Evolutionary conservation across 1,139 yeast species (phyloP).

Genomic region (Hanseniaspora gamundiae): DNA sequence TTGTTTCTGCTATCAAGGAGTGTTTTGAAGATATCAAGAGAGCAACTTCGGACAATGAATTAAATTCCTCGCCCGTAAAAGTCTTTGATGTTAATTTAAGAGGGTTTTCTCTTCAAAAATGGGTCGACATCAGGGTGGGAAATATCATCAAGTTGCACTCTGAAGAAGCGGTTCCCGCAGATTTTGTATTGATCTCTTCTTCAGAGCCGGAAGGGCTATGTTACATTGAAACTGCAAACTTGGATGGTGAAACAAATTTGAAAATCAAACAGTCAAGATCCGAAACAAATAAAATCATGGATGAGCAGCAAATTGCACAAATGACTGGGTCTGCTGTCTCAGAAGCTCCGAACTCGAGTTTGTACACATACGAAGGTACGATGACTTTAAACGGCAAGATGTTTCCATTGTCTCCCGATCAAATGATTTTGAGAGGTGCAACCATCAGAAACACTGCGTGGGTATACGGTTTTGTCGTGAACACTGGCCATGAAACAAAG

Average conservation of each 20-base stretch:
- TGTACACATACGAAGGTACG: slow-evolving; percentile 92
- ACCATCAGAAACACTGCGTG: slow-evolving; percentile 88
- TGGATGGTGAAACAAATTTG: slow-evolving; percentile 95
- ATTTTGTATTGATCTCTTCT: slow-evolving; percentile 67
- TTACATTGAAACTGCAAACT: slow-evolving; percentile 91
- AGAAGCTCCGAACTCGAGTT: slow-evolving; percentile 88
- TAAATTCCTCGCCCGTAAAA: slow-evolving; percentile 65
- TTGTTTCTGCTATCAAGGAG: slow-evolving; percentile 89
- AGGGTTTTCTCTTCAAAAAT: slow-evolving; percentile 50
- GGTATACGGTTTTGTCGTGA: slow-evolving; percentile 87
- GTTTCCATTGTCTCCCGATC: slow-evolving; percentile 79
- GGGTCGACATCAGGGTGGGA: slow-evolving; percentile 88
- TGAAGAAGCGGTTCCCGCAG: slow-evolving; percentile 94
- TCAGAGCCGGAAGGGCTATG: slow-evolving; percentile 98
- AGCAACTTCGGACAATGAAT: slow-evolving; percentile 75
- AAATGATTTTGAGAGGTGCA: slow-evolving; percentile 86
- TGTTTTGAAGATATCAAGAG: slow-evolving; percentile 84
- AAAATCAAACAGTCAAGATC: slow-evolving; percentile 81
- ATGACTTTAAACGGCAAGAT: slow-evolving; percentile 46
- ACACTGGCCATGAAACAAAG: slow-evolving; percentile 97
- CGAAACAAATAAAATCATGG: slow-evolving; percentile 66
- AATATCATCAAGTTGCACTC: slow-evolving; percentile 76
- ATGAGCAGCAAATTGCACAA: slow-evolving; percentile 47
- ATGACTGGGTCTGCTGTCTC: slow-evolving; percentile 52
- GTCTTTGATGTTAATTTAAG: slow-evolving; percentile 55